Percentiles rank a stretch among this genome's conserved stretches.
These are phyloP conservation scores for Xylaria telfairii DNA, from an alignment of 495 filamentous ascomycete genomes.

Conservation along the genomic window DNA sequence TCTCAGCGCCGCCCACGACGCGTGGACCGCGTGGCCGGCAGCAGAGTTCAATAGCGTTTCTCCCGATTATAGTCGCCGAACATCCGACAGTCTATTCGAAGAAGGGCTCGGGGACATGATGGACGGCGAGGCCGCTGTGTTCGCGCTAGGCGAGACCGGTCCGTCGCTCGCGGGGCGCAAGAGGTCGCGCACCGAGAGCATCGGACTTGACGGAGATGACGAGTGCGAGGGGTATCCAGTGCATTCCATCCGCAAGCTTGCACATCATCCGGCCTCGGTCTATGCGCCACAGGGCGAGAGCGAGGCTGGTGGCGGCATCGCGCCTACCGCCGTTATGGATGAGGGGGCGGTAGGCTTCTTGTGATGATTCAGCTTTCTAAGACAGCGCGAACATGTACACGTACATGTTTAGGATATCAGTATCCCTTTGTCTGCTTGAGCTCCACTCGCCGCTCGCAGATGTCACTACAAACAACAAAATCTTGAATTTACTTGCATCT, in stretches of 20 bases:
- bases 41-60: conserved; percentile 13
- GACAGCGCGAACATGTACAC: background rate
- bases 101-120: conserved; percentile 23
- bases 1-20: conserved; percentile 16
- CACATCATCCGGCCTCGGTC: conserved; percentile 26
- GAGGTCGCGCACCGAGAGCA: conserved; percentile 35
- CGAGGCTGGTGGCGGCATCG: background rate
- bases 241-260: conserved; percentile 38
- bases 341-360: conserved; percentile 24
- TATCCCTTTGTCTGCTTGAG: background rate
- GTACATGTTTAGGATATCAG: background rate
- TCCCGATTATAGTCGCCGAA: conserved; percentile 14
- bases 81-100: conserved; percentile 20
- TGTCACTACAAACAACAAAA: background rate
- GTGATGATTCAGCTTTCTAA: background rate
- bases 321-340: conserved; percentile 39
- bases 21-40: conserved; percentile 22
- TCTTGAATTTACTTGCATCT: background rate
- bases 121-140: conserved; percentile 18
- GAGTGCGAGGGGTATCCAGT: conserved; percentile 33
- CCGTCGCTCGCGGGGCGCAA: conserved; percentile 30
- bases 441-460: too few species aligned
- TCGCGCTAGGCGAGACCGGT: background rate
- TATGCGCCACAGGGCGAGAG: background rate
- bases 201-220: conserved; percentile 25